These are phyloP conservation scores for Wickerhamiella sergipiensis DNA, from an alignment of 805 yeast species.

Conservation along the genomic window DNA sequence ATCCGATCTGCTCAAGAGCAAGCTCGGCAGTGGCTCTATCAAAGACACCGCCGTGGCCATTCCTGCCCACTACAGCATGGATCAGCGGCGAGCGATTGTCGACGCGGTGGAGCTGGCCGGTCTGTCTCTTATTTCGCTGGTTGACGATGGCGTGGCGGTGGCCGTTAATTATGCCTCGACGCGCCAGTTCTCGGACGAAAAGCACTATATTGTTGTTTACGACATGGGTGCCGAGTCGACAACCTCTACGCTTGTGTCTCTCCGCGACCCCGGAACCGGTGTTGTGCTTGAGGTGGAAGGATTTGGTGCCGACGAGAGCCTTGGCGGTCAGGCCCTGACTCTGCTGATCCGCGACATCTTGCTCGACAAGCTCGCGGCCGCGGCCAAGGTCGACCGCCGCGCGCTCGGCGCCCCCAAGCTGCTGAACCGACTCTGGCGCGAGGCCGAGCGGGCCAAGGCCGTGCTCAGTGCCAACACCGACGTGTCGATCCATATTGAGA, in stretches of 20 bases:
- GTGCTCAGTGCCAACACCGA: slow-evolving; percentile 82
- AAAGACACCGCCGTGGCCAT: slow-evolving; percentile 62
- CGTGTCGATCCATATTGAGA: slow-evolving; percentile 62
- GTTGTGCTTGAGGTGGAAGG: slow-evolving; percentile 51
- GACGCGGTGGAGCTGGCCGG: slow-evolving; percentile 67
- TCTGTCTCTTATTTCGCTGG: slow-evolving; percentile 47
- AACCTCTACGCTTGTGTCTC: slow-evolving; percentile 69
- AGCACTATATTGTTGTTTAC: slow-evolving; percentile 55
- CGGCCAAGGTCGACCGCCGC: slow-evolving; percentile 27
- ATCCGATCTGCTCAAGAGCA: slow-evolving; percentile 39
- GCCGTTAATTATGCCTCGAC: slow-evolving; percentile 67
- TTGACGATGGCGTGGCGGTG: slow-evolving; percentile 87
- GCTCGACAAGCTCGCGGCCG: slow-evolving; percentile 40
- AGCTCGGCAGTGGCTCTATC: slow-evolving; percentile 34
- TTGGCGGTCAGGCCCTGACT: slow-evolving; percentile 74
- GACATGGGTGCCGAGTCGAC: slow-evolving; percentile 93
- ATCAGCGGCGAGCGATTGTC: slow-evolving; percentile 54
- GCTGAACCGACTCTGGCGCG: slow-evolving; percentile 54
- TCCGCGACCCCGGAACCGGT: slow-evolving; percentile 28
- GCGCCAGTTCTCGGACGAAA: slow-evolving; percentile 32
- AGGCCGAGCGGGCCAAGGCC: slow-evolving; percentile 80
- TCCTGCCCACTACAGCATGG: slow-evolving; percentile 54
- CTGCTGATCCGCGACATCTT: slow-evolving; percentile 47
- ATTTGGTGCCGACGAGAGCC: slow-evolving; percentile 46
- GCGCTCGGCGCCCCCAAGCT: slow-evolving; percentile 38